Conservation (phyloP, 1,284 basidiomycete species). For the Ceratobasidium sp. region DNA sequence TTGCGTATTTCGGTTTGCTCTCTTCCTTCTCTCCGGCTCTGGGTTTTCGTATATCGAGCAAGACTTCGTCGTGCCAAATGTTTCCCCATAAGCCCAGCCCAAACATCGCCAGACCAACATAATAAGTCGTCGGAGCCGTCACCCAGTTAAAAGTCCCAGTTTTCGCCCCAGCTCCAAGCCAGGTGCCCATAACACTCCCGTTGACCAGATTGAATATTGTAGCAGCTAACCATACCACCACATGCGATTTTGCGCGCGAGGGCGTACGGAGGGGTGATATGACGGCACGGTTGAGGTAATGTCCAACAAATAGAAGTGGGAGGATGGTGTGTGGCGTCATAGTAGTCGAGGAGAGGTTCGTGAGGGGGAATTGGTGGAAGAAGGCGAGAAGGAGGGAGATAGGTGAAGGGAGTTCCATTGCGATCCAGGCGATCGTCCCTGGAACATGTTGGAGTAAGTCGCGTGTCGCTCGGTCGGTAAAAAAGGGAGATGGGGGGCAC, state of each 20-base stretch:
- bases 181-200: slow-evolving; percentile 77
- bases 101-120: slow-evolving; percentile 76
- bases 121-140: slow-evolving; percentile 62
- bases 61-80: slow-evolving; percentile 88
- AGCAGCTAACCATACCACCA: slow-evolving; percentile 72
- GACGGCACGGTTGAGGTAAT: slow-evolving; percentile 88
- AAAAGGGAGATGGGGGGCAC: slow-evolving; percentile 57
- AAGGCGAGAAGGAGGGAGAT: slow-evolving; percentile 68
- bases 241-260: slow-evolving; percentile 81
- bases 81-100: slow-evolving; percentile 80
- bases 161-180: slow-evolving; percentile 63
- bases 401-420: slow-evolving; percentile 89
- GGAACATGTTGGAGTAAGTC: slow-evolving; percentile 26
- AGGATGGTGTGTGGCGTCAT: slow-evolving; percentile 68
- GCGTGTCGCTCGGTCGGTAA: slow-evolving; percentile 60
- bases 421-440: slow-evolving; percentile 76
- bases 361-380: slow-evolving; percentile 55
- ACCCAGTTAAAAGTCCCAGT: slow-evolving; percentile 46
- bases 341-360: slow-evolving; percentile 52
- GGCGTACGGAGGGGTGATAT: slow-evolving; percentile 87
- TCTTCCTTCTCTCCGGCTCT: slow-evolving; percentile 50
- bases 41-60: slow-evolving; percentile 75
- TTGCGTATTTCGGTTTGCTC: slow-evolving; percentile 73
- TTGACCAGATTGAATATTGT: slow-evolving; percentile 80
- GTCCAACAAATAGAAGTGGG: slow-evolving; percentile 72